These are phyloP conservation scores for Saccharomycopsis lassenensis DNA, from an alignment of 805 yeast species.

Conservation along the genomic window DNA sequence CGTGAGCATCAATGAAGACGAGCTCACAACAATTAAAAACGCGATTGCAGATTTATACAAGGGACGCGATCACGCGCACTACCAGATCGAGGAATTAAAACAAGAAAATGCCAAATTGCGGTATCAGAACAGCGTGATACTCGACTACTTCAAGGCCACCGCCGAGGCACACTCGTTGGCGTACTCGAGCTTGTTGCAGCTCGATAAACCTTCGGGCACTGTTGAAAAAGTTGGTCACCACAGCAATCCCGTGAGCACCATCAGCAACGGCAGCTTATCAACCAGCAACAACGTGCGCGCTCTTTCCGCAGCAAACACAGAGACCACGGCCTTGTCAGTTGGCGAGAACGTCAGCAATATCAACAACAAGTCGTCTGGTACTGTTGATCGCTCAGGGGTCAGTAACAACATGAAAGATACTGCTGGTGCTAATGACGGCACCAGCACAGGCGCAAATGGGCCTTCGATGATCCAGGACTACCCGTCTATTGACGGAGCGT, in stretches of 20 bases:
- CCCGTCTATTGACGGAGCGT: too few species aligned
- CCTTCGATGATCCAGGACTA: not conserved
- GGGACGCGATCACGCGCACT: conserved; percentile 1
- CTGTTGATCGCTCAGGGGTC: not conserved
- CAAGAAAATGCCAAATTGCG: conserved; percentile 3
- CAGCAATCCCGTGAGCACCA: too few species aligned
- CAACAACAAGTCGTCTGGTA: too few species aligned
- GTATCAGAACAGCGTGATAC: conserved; percentile 5
- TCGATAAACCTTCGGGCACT: too few species aligned
- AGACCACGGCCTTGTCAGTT: too few species aligned
- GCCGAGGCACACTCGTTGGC: conserved; percentile 1
- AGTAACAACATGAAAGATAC: not conserved
- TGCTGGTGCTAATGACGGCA: not conserved
- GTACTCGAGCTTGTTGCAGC: not conserved
- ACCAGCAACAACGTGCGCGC: not conserved
- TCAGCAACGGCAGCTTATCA: not conserved
- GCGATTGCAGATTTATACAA: conserved; percentile 5
- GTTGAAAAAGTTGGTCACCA: too few species aligned
- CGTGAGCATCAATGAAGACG: too few species aligned
- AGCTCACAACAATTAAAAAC: not conserved
- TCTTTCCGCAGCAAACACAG: not conserved
- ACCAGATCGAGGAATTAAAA: conserved; percentile 4
- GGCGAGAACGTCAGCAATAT: too few species aligned
- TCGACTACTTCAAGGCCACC: conserved; percentile 8
- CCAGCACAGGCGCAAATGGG: not conserved